Conservation (phyloP, 139 green algal species). For the Micromonas pusilla region DNA sequence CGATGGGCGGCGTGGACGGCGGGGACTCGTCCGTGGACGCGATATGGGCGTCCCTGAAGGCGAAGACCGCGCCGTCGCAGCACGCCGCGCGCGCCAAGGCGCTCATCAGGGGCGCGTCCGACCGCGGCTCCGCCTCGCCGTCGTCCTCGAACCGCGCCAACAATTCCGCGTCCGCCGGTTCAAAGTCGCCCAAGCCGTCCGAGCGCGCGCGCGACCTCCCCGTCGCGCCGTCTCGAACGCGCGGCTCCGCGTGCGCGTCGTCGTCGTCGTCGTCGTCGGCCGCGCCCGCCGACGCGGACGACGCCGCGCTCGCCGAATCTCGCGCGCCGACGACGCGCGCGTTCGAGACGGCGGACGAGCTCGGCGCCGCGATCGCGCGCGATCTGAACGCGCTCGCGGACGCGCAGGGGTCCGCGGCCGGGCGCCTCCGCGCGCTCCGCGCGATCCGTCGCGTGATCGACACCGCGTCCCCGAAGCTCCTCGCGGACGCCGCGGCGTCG, state of each 20-base stretch:
- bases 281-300: too few species aligned
- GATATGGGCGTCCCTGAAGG: not conserved
- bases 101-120: not conserved
- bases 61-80: not conserved
- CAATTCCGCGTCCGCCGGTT: too few species aligned
- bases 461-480: not conserved
- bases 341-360: too few species aligned
- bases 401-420: not conserved
- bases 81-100: not conserved
- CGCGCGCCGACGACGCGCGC: too few species aligned
- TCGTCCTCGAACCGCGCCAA: not conserved
- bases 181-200: too few species aligned
- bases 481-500: not conserved
- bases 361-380: not conserved
- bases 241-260: too few species aligned
- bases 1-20: too few species aligned
- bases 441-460: not conserved
- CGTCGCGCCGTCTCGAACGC: too few species aligned
- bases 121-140: not conserved
- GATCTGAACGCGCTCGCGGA: conserved; percentile 1
- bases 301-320: too few species aligned
- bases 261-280: too few species aligned
- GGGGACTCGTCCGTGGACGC: not conserved
- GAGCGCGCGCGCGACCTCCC: too few species aligned
- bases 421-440: not conserved